Evolutionary conservation across 1,139 yeast species (phyloP).

Genomic region (Nematodospora anomalae): DNA sequence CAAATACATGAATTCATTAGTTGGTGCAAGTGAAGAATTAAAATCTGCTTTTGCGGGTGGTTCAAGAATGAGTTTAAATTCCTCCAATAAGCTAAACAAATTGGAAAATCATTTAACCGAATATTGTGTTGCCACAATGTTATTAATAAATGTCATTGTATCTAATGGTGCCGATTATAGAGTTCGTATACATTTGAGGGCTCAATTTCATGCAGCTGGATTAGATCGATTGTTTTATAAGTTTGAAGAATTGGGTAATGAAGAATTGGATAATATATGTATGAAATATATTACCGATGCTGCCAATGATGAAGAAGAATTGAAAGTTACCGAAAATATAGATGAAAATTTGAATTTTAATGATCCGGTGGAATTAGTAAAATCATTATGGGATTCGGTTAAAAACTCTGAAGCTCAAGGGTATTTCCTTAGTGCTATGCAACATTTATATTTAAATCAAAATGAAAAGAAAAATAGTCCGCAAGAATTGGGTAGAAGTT

Average conservation of each 20-base stretch:
- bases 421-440: conserved; percentile 73
- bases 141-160: conserved; percentile 72
- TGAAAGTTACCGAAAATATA: conserved; percentile 59
- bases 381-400: conserved; percentile 68
- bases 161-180: conserved; percentile 64
- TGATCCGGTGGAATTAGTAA: conserved; percentile 73
- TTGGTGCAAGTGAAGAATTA: conserved; percentile 91
- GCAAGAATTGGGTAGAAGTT: conserved; percentile 59
- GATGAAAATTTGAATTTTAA: conserved; percentile 64
- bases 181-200: conserved; percentile 71
- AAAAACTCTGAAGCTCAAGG: conserved; percentile 73
- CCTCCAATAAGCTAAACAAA: conserved; percentile 18
- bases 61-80: conserved; percentile 11
- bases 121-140: conserved; percentile 75
- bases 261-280: conserved; percentile 65
- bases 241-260: conserved; percentile 63
- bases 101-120: conserved; percentile 72
- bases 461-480: conserved; percentile 53
- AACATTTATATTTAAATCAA: conserved; percentile 77
- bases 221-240: conserved; percentile 60
- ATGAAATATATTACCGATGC: conserved; percentile 64
- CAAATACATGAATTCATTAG: conserved; percentile 76
- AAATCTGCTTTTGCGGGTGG: conserved; percentile 44
- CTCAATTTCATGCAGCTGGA: conserved; percentile 78
- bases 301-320: conserved; percentile 67